Percentiles rank a stretch among this genome's conserved stretches.
Conservation (phyloP, 129 eudicot species). For the Flaveria sonorensis region DNA sequence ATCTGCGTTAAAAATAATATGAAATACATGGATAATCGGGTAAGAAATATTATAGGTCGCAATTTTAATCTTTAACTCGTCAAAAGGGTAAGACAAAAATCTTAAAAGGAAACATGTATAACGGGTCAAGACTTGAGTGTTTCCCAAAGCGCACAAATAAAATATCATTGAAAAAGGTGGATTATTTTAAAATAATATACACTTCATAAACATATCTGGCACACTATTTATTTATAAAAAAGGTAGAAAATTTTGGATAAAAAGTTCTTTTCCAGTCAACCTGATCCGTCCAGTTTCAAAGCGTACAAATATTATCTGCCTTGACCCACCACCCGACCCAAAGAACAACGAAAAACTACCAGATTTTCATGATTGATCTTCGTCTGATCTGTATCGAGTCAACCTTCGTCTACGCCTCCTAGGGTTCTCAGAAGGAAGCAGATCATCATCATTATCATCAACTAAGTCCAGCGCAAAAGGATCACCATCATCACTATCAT, state of each 20-base stretch:
- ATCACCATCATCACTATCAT: conserved; percentile 46
- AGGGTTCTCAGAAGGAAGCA: conserved; percentile 35
- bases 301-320: neutral
- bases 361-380: conserved; percentile 53
- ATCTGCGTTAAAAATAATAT: conserved; percentile 33
- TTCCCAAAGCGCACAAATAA: neutral
- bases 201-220: neutral
- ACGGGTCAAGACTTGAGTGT: neutral
- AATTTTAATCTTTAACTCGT: neutral
- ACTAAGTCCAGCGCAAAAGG: conserved; percentile 38
- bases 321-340: conserved; percentile 24
- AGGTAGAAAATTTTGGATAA: neutral
- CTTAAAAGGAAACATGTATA: neutral
- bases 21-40: conserved; percentile 12
- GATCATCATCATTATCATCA: conserved; percentile 50
- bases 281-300: neutral
- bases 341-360: conserved; percentile 40
- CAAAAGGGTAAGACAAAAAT: neutral
- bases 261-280: neutral
- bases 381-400: conserved; percentile 60
- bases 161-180: neutral
- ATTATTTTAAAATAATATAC: neutral
- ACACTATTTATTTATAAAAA: neutral
- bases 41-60: neutral
- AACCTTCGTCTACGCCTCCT: conserved; percentile 72